A percentile compares a stretch with the other conserved stretches of the same genome.
Evolutionary conservation across 148 eudicot species (phyloP).

Genomic region (Simmondsia chinensis): DNA sequence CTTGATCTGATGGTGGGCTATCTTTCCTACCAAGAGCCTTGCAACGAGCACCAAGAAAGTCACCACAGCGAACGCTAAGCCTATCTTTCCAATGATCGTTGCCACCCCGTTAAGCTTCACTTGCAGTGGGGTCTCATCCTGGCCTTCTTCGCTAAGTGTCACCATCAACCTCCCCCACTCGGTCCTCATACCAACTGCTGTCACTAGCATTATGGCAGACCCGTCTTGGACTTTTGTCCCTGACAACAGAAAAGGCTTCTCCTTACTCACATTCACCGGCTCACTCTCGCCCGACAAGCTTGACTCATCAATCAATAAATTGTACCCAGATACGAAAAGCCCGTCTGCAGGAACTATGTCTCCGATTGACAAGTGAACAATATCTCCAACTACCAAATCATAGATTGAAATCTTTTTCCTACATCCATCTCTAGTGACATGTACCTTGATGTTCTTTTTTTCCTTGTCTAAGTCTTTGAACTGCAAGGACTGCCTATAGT

Average conservation of each 20-base stretch:
- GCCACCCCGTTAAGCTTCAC: slow-evolving; percentile 93
- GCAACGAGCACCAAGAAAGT: slow-evolving; percentile 55
- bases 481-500: slow-evolving; percentile 77
- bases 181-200: slow-evolving; percentile 80
- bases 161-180: slow-evolving; percentile 88
- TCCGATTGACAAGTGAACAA: slow-evolving; percentile 62
- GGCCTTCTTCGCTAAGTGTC: slow-evolving; percentile 59
- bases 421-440: slow-evolving; percentile 46
- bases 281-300: slow-evolving; percentile 90
- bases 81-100: slow-evolving; percentile 74
- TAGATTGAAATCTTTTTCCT: slow-evolving; percentile 59
- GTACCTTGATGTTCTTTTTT: slow-evolving; percentile 52
- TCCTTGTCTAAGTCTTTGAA: slow-evolving; percentile 70
- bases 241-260: slow-evolving; percentile 58
- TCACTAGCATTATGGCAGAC: slow-evolving; percentile 67
- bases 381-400: slow-evolving; percentile 76
- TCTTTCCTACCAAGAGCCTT: slow-evolving; percentile 34
- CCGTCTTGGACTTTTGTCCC: slow-evolving; percentile 91
- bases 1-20: slow-evolving; percentile 18
- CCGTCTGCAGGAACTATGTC: slow-evolving; percentile 92
- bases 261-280: slow-evolving; percentile 35
- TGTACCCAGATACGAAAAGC: slow-evolving; percentile 54
- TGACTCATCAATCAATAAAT: slow-evolving; percentile 63
- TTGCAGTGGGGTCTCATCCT: slow-evolving; percentile 78
- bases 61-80: slow-evolving; percentile 56